phyloP scores from a whole-genome alignment of 164 flowering plant species.

The Piper betle region DNA sequence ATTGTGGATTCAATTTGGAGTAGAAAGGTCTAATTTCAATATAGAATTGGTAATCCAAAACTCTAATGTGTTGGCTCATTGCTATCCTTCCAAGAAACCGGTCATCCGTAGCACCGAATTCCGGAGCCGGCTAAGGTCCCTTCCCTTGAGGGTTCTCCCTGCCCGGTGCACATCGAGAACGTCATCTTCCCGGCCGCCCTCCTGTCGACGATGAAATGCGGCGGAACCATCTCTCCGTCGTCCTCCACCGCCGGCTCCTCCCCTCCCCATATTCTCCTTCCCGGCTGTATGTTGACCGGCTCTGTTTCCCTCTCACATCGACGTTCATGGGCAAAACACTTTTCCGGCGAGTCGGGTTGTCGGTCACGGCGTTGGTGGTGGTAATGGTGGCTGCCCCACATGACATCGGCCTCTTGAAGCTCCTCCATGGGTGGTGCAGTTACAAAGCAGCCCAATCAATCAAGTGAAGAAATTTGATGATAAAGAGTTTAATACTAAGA shows the following conservation, averaged over 20 bases:
- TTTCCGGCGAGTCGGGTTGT: background rate
- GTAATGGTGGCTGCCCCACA: slow-evolving; percentile 6
- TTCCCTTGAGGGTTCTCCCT: slow-evolving; percentile 62
- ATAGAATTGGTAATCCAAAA: too few species aligned
- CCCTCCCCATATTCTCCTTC: background rate
- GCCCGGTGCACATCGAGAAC: slow-evolving; percentile 48
- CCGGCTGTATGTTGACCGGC: slow-evolving; percentile 1
- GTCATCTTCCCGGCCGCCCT: slow-evolving; percentile 26
- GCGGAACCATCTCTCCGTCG: slow-evolving; percentile 36
- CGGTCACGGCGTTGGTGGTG: background rate
- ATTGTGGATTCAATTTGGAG: too few species aligned
- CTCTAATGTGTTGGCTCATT: background rate
- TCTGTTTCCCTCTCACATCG: background rate
- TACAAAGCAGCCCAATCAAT: slow-evolving; percentile 2
- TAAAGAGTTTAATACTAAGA: background rate
- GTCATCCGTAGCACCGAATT: slow-evolving; percentile 32
- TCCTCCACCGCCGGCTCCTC: slow-evolving; percentile 4
- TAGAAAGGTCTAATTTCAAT: too few species aligned
- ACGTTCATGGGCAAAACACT: background rate
- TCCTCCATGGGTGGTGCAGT: slow-evolving; percentile 14
- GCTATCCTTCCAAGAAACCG: slow-evolving; percentile 8
- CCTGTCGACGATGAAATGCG: slow-evolving; percentile 20
- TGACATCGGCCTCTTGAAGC: slow-evolving; percentile 23
- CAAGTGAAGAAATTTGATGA: background rate
- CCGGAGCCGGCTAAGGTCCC: slow-evolving; percentile 54